Evolutionary conservation across 495 filamentous ascomycete genomes (phyloP), one percentile per base, ranked within the genome.

Genomic region (Amphirosellinia nigrospora): DNA sequence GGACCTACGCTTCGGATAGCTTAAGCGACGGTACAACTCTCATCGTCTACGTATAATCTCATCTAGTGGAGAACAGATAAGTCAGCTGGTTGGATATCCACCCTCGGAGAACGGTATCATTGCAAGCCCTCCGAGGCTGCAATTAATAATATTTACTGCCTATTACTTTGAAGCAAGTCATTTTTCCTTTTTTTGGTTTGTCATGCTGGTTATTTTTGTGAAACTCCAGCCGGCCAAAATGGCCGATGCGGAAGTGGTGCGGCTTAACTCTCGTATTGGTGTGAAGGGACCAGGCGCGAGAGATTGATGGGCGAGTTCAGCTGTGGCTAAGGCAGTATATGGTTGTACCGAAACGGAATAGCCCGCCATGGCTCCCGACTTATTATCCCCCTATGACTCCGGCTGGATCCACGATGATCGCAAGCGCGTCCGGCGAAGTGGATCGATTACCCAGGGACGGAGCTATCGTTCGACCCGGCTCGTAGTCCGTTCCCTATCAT

Each of bases 321-420:
- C 8, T 16, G 34, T 36, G 34, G 3, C 34, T 36, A 2, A 45
- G 15, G 3, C 3, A 10, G n/a, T 0, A 46, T 4, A 46, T 8
- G 1, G 1, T 23, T 1, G 10, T 48, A 23, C 48, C 2, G 28
- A 28, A 52, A 15, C 13, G 48, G 23, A 53, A 5, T 53, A 53
- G 50, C 23, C 23, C 48, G 48, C 23, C 23, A 52, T 15, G 9
- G 46, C 11, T 28, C 48, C 48, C 48, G 23, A 28, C 48, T 26
- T 30, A 30, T 53, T 53, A 30, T 30, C 26, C 15, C 23, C 1
- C 10, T 30, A 53, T 53, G 50, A 53, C 50, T 28, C 50, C 50
- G 50, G 50, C 50, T 16, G 50, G 50, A 53, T 53, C 50, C 50
- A 53, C 13, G 50, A 53, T 53, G 26, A 53, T 53, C 50, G 50